Base-by-base conservation (phyloP, 1,284 basidiomycete genomes). In the Fistulina hepatica region DNA sequence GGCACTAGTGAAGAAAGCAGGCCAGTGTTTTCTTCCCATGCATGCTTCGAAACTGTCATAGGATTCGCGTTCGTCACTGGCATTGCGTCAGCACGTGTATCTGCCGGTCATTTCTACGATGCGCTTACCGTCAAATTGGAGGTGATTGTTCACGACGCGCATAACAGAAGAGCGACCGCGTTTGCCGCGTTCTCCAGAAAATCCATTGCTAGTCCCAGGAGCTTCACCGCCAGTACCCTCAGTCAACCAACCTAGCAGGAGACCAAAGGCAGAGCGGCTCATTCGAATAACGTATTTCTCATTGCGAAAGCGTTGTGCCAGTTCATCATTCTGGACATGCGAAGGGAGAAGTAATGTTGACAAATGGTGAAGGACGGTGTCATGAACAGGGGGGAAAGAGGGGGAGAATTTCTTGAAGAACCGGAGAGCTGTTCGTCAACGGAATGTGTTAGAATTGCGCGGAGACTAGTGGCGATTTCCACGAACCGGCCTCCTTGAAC, bases 161-260 rank as follows among this genome's bases (percentile, higher is more conserved):
- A 97, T 83, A 43, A 97, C 83, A 7, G 89, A 79, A 39, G 86
- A 72, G 51, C 86, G 62, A 22, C 84, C 83, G 44, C 83, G 68
- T 48, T 84, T 83, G 20, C 82, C 77, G 44, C 72, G 76, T 48
- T 91, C 88, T 6, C 89, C 80, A 17, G 80, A 71, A 48, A 89
- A 86, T 13, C 90, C 84, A 34, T 82, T 78, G 7, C 86, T 83
- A 42, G 77, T 72, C 21, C 92, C 83, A 20, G 81, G 64, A 2
- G 81, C 79, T 52, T 93, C 89, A 21, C 90, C 84, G 21, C 84
- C 85, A n/a, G 81, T 66, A 22, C 89, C 90, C 55, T 92, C 90
- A 13, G 88, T 95, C 39, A 99, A 63, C 95, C 95, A 99, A 24
- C 93, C 93, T 6, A 97, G 72, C 8, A 99, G 69, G 6, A 99